phyloP scores from a whole-genome alignment of 2,329 filamentous ascomycete genomes.

The Cryphonectria carpinicola region DNA sequence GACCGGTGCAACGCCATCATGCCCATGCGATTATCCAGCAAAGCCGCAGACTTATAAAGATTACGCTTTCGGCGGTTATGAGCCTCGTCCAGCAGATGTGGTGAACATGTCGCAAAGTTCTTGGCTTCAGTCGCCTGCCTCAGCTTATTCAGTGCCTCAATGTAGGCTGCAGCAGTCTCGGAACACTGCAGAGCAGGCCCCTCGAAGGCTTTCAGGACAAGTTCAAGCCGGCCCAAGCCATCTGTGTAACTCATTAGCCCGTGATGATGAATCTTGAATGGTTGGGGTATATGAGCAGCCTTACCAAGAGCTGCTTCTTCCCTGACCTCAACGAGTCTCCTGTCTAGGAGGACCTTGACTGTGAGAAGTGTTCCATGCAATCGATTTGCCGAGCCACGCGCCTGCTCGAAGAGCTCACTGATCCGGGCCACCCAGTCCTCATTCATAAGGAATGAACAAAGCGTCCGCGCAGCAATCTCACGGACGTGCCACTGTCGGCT shows the following conservation, averaged over 20 bases:
- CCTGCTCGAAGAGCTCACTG: conserved; percentile 40
- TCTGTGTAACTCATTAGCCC: conserved; percentile 1
- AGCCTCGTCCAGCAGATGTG: not conserved
- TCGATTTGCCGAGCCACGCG: conserved; percentile 50
- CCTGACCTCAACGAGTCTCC: conserved; percentile 44
- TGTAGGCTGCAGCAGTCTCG: conserved; percentile 50
- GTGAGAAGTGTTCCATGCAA: conserved; percentile 63
- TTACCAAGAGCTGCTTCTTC: conserved; percentile 17
- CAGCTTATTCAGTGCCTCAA: conserved; percentile 51
- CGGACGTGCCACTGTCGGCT: conserved; percentile 80
- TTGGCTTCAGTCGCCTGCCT: conserved; percentile 32
- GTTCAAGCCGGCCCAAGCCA: conserved; percentile 18
- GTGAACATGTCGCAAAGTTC: not conserved
- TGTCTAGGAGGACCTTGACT: conserved; percentile 59
- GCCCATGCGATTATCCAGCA: conserved; percentile 45
- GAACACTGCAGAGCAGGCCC: conserved; percentile 34
- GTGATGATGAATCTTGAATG: not conserved
- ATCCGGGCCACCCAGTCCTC: conserved; percentile 52
- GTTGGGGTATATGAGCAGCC: not conserved
- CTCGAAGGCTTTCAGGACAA: conserved; percentile 21
- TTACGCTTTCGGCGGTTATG: conserved; percentile 4
- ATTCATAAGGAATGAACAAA: conserved; percentile 64
- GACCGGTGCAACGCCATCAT: conserved; percentile 44
- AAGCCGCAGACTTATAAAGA: conserved; percentile 34
- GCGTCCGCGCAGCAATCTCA: conserved; percentile 77